A percentile compares a stretch with the other conserved stretches of the same genome.
Evolutionary conservation across 2,329 filamentous ascomycete species (phyloP).

Genomic region (Cercospora sesami): DNA sequence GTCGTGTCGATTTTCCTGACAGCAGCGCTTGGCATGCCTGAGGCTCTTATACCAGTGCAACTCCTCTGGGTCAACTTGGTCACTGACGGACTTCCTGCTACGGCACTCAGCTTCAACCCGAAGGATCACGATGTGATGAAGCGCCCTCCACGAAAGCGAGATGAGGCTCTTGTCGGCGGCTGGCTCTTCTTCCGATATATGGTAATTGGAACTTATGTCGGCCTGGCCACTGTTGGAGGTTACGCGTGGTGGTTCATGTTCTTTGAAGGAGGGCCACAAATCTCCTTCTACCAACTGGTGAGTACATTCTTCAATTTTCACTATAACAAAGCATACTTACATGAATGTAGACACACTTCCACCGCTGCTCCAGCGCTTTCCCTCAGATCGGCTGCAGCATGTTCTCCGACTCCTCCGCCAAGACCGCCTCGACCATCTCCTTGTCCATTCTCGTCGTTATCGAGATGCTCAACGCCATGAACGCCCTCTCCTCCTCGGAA

Average conservation of each 20-base stretch:
- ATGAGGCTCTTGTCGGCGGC: constrained; percentile 86
- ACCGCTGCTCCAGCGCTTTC: constrained; percentile 83
- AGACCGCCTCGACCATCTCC: constrained; percentile 88
- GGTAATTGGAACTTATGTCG: constrained; percentile 93
- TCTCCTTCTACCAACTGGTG: constrained; percentile 81
- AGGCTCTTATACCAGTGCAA: constrained; percentile 94
- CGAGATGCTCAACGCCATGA: constrained; percentile 99
- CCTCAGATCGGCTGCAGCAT: constrained; percentile 88
- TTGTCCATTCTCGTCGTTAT: constrained; percentile 91
- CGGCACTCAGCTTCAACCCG: constrained; percentile 95
- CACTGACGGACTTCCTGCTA: constrained; percentile 93
- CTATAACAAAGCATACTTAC: constrained; percentile 17
- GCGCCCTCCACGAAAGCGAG: constrained; percentile 83
- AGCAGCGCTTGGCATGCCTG: constrained; percentile 93
- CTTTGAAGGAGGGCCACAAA: constrained; percentile 84
- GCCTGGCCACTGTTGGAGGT: constrained; percentile 88
- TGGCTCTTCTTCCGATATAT: constrained; percentile 99
- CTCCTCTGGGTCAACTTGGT: constrained; percentile 98
- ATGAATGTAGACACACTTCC: constrained; percentile 69
- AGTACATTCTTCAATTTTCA: constrained; percentile 31
- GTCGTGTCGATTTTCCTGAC: constrained; percentile 99
- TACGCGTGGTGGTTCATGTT: constrained; percentile 99
- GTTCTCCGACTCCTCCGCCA: constrained; percentile 82
- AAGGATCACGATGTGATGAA: constrained; percentile 99
- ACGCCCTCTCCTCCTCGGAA: constrained; percentile 92